A percentile compares a stretch with the other conserved stretches of the same genome.
phyloP scores from a whole-genome alignment of 768 basidiomycete genomes.

The Kondoa subrosea region DNA sequence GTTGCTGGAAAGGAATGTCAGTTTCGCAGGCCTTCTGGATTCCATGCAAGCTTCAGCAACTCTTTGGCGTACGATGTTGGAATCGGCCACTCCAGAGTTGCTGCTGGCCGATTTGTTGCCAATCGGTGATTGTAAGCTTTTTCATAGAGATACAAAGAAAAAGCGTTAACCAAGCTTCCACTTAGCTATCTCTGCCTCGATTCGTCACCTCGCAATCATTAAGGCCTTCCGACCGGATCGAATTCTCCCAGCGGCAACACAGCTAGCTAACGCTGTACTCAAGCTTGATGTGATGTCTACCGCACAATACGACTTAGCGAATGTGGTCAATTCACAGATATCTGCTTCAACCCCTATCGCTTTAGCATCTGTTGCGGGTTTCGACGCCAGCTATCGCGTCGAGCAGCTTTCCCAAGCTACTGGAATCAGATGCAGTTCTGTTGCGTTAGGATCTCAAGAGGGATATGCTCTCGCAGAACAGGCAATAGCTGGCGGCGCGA shows the following conservation, averaged over 20 bases:
- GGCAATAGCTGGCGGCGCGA: constrained; percentile 77
- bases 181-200: neutral
- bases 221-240: constrained; percentile 89
- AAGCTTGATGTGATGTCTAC: constrained; percentile 57
- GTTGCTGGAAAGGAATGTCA: too few relatives aligned
- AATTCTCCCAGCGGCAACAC: constrained; percentile 60
- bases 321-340: constrained; percentile 64
- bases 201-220: constrained; percentile 45
- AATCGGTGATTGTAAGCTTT: constrained; percentile 2
- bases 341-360: constrained; percentile 67
- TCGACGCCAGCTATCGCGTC: constrained; percentile 94
- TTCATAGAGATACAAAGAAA: constrained; percentile 5
- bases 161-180: constrained; percentile 29
- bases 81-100: constrained; percentile 29
- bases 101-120: constrained; percentile 39
- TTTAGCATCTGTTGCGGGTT: constrained; percentile 81
- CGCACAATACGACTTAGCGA: constrained; percentile 55
- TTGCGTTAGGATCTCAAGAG: constrained; percentile 97
- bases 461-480: constrained; percentile 92
- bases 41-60: too few relatives aligned
- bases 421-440: constrained; percentile 60
- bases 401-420: constrained; percentile 55
- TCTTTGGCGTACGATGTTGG: too few relatives aligned
- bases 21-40: too few relatives aligned
- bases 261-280: constrained; percentile 62